Percentiles rank a stretch among this genome's conserved stretches.
phyloP scores from a whole-genome alignment of 2,329 filamentous ascomycete genomes.

The Mollisia scopiformis region DNA sequence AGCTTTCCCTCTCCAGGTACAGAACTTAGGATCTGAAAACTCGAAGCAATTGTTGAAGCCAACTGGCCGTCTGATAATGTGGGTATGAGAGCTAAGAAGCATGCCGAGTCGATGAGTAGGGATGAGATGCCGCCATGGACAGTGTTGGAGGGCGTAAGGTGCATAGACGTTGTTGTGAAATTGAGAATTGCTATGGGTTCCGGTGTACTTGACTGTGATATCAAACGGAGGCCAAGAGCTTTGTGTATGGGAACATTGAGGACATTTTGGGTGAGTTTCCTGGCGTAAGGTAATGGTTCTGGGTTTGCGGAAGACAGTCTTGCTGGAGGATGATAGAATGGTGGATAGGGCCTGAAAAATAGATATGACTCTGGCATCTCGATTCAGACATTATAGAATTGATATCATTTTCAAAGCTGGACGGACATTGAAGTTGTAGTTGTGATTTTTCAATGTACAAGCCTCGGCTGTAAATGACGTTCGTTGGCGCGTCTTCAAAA shows the following conservation, averaged over 20 bases:
- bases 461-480: slow-evolving; percentile 23
- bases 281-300: neutral
- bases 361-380: neutral
- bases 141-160: neutral
- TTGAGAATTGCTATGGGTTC: neutral
- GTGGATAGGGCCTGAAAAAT: neutral
- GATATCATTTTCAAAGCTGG: neutral
- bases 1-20: slow-evolving; percentile 5
- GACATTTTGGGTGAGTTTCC: neutral
- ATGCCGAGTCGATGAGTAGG: slow-evolving; percentile 2
- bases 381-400: neutral
- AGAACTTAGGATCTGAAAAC: slow-evolving; percentile 10
- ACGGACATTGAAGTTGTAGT: neutral
- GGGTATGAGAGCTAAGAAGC: slow-evolving; percentile 9
- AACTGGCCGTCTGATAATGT: slow-evolving; percentile 1
- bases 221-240: slow-evolving; percentile 4
- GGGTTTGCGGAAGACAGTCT: neutral
- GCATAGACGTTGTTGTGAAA: slow-evolving; percentile 1
- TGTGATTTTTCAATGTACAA: neutral
- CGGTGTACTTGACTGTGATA: slow-evolving; percentile 2
- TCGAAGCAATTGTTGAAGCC: slow-evolving; percentile 6
- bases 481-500: slow-evolving; percentile 15
- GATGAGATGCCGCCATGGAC: slow-evolving; percentile 11
- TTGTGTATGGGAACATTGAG: neutral
- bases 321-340: neutral